Base-by-base conservation (phyloP, 2,329 filamentous ascomycete species). In the Aspergillus proliferans region DNA sequence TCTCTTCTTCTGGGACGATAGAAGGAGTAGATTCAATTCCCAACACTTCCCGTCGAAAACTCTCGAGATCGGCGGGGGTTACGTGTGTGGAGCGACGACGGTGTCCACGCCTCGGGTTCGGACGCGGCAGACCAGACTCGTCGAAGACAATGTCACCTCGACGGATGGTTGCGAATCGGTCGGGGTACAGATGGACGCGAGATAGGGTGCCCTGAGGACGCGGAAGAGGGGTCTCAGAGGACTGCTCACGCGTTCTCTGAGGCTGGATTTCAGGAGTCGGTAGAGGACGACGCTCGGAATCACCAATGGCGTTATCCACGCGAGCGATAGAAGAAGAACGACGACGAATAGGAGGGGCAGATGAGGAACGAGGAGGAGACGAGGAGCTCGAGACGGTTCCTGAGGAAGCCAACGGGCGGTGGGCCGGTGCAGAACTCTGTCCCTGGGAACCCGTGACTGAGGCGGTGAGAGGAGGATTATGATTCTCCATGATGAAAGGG, bases 31-130 rank as follows among this genome's bases (percentile, higher is more conserved):
- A 53, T 52, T 66, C 58, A 34, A 67, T 57, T 43, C 65, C 65
- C 45, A 69, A 47, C 38, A 68, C 61, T 49, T 68, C 66, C 55
- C 58, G 62, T 55, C 63, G 61, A 52, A 69, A 68, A 55, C 65
- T 66, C 55, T 66, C 63, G 58, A 69, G 63, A 61, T 69, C 66
- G 55, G 60, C 59, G 52, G 58, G 63, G 58, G 63, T 69, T 46
- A 70, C 68, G 59, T 67, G 68, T 54, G 69, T 70, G 53, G 68
- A 70, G 52, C 68, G 69, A 57, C 69, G 69, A 52, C 69, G 69
- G 52, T 69, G 65, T 57, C 65, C 65, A 65, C 64, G 66, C 59
- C 60, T 64, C 63, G 59, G 64, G 60, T 61, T 56, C 45, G 55
- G 61, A 58, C 53, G 65, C 47, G 47, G 58, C 45, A 50, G 54